Conservation (phyloP, 1,284 basidiomycete genomes). For the Ustilago loliicola region DNA sequence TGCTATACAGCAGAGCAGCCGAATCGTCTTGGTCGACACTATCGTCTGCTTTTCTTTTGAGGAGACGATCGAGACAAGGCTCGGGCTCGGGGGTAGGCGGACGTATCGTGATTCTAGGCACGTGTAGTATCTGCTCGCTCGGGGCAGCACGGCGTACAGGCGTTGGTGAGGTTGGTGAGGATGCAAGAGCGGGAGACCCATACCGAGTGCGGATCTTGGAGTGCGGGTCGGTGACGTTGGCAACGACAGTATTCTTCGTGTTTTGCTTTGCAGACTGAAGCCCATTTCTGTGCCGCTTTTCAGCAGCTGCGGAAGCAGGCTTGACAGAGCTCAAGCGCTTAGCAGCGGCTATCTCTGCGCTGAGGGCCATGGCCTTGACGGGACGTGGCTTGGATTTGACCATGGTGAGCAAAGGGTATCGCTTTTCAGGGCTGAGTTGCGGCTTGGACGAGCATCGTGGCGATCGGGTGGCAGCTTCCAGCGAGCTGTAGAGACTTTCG, state of each 20-base stretch:
- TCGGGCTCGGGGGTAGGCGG: slow-evolving; percentile 32
- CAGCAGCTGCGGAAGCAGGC: slow-evolving; percentile 1
- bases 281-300: slow-evolving; percentile 16
- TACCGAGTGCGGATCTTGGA: neutral
- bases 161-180: slow-evolving; percentile 2
- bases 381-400: slow-evolving; percentile 35
- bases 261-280: slow-evolving; percentile 21
- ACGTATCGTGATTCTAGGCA: slow-evolving; percentile 31
- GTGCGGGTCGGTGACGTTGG: neutral
- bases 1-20: slow-evolving; percentile 11
- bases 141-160: neutral
- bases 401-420: slow-evolving; percentile 29
- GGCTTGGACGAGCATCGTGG: slow-evolving; percentile 44
- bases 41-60: neutral
- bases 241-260: slow-evolving; percentile 1
- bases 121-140: neutral
- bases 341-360: slow-evolving; percentile 18
- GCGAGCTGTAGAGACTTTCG: slow-evolving; percentile 30
- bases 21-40: neutral
- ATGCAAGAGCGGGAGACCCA: neutral
- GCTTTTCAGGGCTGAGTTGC: neutral
- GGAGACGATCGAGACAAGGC: neutral
- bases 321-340: slow-evolving; percentile 18
- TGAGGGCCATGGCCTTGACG: slow-evolving; percentile 11
- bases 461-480: slow-evolving; percentile 21